A percentile compares a stretch with the other conserved stretches of the same genome.
Evolutionary conservation across 768 basidiomycete genomes (phyloP).

Genomic region (Lyophyllum semitale): DNA sequence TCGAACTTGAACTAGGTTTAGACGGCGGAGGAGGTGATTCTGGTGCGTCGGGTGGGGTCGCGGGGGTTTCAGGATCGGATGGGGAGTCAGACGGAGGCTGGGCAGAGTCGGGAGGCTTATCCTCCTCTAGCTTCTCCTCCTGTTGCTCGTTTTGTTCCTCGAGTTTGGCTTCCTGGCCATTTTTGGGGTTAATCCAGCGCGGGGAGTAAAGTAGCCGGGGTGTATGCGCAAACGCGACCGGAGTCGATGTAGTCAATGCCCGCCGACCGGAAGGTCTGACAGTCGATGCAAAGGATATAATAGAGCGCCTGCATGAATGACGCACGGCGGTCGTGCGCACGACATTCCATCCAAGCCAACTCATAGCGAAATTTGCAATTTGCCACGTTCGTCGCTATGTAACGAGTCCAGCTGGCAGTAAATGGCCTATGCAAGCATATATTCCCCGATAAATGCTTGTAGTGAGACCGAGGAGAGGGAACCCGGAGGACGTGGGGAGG

Average conservation of each 20-base stretch:
- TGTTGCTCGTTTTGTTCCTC: constrained; percentile 10
- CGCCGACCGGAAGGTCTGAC: background rate
- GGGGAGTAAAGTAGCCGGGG: constrained; percentile 14
- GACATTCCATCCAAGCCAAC: constrained; percentile 21
- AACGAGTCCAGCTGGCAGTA: background rate
- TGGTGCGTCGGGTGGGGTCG: constrained; percentile 21
- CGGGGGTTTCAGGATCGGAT: constrained; percentile 17
- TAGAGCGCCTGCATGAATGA: constrained; percentile 17
- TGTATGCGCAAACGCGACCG: constrained; percentile 12
- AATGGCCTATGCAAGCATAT: background rate
- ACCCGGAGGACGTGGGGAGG: background rate
- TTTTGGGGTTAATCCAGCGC: constrained; percentile 25
- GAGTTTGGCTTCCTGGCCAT: constrained; percentile 14
- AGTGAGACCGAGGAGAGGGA: background rate
- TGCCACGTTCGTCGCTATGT: background rate
- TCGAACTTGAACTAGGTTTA: constrained; percentile 44
- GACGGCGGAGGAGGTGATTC: constrained; percentile 17
- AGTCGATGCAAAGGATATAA: background rate
- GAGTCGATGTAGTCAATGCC: constrained; percentile 7
- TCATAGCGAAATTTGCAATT: constrained; percentile 15
- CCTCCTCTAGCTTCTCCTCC: constrained; percentile 10
- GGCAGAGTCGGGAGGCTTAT: constrained; percentile 15
- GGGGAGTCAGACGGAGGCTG: constrained; percentile 15
- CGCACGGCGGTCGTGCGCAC: constrained; percentile 9
- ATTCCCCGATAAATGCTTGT: background rate